Evolutionary conservation across 73 alveolate species (phyloP), one percentile per base, ranked within the genome.

Genomic region (Paramecium primaurelia): DNA sequence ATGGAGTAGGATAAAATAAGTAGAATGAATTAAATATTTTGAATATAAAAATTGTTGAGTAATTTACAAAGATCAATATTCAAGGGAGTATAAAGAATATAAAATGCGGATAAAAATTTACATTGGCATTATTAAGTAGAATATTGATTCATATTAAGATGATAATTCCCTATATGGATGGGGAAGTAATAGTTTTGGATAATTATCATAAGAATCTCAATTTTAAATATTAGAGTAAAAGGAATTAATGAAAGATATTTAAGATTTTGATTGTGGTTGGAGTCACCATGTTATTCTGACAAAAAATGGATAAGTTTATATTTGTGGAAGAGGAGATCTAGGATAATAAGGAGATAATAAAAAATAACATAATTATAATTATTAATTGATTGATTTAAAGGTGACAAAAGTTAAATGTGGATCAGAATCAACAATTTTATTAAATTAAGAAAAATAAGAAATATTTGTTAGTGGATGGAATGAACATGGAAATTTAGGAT

Each of bases 401-500:
- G 75, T 16, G 7, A 42, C 58, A 36, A 75, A 92, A 14, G 92
- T 92, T 4, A 80, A 64, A 45, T 64, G 93, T 28, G 75, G 89
- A 77, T 69, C 95, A 26, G 97, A 94, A 26, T 38, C 95, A 26
- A 85, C 92, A 26, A 36, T 94, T 40, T 12, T 86, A 18, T 6
- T 44, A 30, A 54, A 59, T 58, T 68, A 92, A 6, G 83, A 92
- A 1, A 9, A 80, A 54, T 71, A 28, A 64, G 84, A 28, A 64
- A 64, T 94, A 2, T 94, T 73, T 75, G 84, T 91, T 0, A 92
- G 95, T 92, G 97, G 97, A 73, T 94, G 97, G 97, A 94, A 94
- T 75, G 97, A 94, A 44, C 97, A 94, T 80, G 97, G 97, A 14
- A 94, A 94, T 92, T 88, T 94, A 51, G 95, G 95, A 18, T 28